A percentile compares a stretch with the other conserved stretches of the same genome.
Evolutionary conservation across 768 basidiomycete species (phyloP).

Genomic region (Arthromyces matolae): DNA sequence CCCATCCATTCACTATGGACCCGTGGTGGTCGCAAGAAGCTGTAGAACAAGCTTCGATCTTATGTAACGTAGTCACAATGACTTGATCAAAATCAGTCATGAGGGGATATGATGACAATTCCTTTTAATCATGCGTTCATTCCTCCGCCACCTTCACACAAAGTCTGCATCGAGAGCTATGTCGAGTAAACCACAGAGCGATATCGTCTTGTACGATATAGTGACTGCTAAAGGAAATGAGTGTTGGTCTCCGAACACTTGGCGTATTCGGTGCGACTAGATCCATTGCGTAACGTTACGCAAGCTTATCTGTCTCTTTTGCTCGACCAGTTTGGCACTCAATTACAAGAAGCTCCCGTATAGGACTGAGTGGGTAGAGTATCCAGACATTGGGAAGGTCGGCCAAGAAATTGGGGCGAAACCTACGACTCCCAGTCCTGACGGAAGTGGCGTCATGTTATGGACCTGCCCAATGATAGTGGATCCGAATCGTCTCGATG

Average conservation of each 20-base stretch:
- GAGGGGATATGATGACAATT: no score
- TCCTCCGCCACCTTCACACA: background rate
- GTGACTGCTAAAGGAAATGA: conserved; percentile 1
- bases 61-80: no score
- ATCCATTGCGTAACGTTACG: background rate
- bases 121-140: background rate
- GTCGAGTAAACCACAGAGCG: background rate
- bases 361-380: conserved; percentile 39
- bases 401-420: conserved; percentile 30
- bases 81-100: no score
- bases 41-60: no score
- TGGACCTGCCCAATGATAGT: conserved; percentile 15
- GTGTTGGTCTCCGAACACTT: conserved; percentile 16
- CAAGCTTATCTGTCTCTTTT: background rate
- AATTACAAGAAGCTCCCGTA: conserved; percentile 27
- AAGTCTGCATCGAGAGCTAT: background rate
- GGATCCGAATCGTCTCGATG: conserved; percentile 12
- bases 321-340: conserved; percentile 7
- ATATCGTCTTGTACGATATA: conserved; percentile 14
- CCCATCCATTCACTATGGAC: background rate
- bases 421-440: conserved; percentile 19
- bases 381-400: conserved; percentile 35
- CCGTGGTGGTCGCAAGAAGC: background rate
- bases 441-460: conserved; percentile 10
- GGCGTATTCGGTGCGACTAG: conserved; percentile 11